Conservation (phyloP, 371 early-diverging fungal species). For the Haplosporangium sp. region DNA sequence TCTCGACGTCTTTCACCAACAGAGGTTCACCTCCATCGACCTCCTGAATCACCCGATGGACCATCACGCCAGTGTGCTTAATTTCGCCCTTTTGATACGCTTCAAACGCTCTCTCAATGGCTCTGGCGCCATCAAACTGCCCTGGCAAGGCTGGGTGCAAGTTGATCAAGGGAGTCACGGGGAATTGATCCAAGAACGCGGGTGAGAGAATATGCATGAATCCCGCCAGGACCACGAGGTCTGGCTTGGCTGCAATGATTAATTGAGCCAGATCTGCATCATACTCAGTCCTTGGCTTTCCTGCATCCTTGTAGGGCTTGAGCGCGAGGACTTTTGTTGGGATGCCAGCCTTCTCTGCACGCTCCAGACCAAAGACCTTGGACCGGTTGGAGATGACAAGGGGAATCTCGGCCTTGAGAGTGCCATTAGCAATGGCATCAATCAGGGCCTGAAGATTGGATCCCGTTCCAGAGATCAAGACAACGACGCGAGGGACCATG, state of each 20-base stretch:
- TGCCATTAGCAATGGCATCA: constrained; percentile 73
- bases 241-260: constrained; percentile 72
- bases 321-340: constrained; percentile 84
- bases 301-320: constrained; percentile 82
- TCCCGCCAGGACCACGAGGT: constrained; percentile 93
- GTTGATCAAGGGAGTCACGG: constrained; percentile 84
- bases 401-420: constrained; percentile 66
- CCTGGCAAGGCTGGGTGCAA: constrained; percentile 97
- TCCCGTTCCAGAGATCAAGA: constrained; percentile 95
- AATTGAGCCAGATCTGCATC: constrained; percentile 85
- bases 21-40: constrained; percentile 95
- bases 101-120: constrained; percentile 92
- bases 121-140: constrained; percentile 94
- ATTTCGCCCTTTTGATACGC: constrained; percentile 84
- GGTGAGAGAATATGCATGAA: constrained; percentile 97
- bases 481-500: constrained; percentile 76
- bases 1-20: constrained; percentile 80
- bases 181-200: constrained; percentile 80
- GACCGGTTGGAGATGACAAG: constrained; percentile 85
- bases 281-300: constrained; percentile 87
- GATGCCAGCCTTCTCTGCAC: constrained; percentile 84
- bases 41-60: constrained; percentile 94
- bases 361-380: constrained; percentile 84
- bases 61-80: constrained; percentile 93
- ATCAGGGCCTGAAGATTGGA: constrained; percentile 97